Base-by-base conservation (phyloP, 257 asterid species). In the Solanum ahanhuiri region DNA sequence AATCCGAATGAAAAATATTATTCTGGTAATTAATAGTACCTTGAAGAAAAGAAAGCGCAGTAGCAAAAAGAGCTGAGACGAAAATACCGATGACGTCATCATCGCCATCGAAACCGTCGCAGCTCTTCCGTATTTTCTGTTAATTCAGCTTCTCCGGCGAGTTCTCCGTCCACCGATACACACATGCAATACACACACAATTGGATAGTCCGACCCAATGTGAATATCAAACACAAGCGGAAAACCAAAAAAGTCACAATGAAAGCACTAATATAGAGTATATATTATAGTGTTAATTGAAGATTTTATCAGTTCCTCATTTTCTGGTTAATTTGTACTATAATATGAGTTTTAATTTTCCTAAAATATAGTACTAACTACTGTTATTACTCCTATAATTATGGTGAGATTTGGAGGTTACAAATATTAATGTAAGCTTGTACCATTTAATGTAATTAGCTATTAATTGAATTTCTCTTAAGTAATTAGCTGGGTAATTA, bases 381-480 rank as follows among this genome's bases (percentile, higher is more conserved):
- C 17, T 43, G 41, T 79, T 79, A 79, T 45, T 25, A 15, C 3
- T 79, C 83, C 66, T 79, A 79, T 48, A 25, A 12, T 79, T 79
- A 45, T 48, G 84, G 43, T 28, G 43, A 28, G 84, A 79, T 79
- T 45, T 45, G 84, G 84, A 33, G 41, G 84, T 81, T 48, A 45
- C 67, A 81, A 15, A 28, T 31, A 28, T 30, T 30, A 70, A 70
- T 81, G 41, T 45, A 17, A 81, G 11, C 43, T 81, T 28, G 1
- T 31, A 17, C 66, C 28, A 15, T 31, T 70, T 70, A 31, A 31
- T 70, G 57, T 81, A 48, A 15, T 45, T 45, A 28, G 28, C 41
- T 48, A 37, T 79, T 15, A 48, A 45, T 45, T 45, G 18, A 17
- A 17, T 45, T 48, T 79, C 25, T 43, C 35, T 45, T 79, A 28